phyloP scores from a whole-genome alignment of 2,329 filamentous ascomycete species.

The Fusarium mangiferae region DNA sequence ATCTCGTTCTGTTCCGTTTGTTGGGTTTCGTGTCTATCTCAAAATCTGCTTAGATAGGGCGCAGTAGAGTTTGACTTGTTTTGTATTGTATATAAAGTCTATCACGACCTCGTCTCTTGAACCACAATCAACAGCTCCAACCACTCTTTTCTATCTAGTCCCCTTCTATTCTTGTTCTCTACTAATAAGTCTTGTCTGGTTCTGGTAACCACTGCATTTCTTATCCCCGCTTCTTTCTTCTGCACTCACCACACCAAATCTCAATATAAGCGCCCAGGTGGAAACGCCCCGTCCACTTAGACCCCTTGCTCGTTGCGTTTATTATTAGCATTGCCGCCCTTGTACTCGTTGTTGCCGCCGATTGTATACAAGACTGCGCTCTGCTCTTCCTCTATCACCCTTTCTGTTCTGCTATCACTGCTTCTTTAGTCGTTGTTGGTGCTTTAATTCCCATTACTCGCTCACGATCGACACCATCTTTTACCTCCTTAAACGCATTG shows the following conservation, averaged over 20 bases:
- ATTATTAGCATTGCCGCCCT: conserved; percentile 45
- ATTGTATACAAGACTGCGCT: conserved; percentile 29
- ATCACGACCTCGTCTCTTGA: neutral
- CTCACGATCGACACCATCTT: conserved; percentile 34
- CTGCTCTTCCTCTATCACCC: conserved; percentile 5
- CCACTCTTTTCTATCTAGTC: neutral
- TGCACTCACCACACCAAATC: conserved; percentile 34
- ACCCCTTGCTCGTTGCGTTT: conserved; percentile 38
- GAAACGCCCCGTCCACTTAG: conserved; percentile 36
- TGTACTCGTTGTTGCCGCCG: conserved; percentile 33
- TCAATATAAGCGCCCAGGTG: conserved; percentile 44
- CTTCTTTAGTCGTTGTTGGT: conserved; percentile 33
- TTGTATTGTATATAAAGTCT: conserved; percentile 30
- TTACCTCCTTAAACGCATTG: conserved; percentile 15
- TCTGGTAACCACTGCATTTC: conserved; percentile 9
- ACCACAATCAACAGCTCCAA: neutral
- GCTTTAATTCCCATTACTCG: neutral
- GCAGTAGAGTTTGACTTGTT: neutral
- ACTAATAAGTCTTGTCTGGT: neutral
- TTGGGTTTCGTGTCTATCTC: neutral
- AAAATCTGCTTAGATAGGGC: conserved; percentile 16
- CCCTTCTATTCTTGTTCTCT: conserved; percentile 4
- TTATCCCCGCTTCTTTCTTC: conserved; percentile 24
- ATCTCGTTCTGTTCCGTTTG: neutral
- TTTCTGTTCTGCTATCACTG: conserved; percentile 8